phyloP scores from a whole-genome alignment of 2,329 filamentous ascomycete species.

The Monilinia laxa region DNA sequence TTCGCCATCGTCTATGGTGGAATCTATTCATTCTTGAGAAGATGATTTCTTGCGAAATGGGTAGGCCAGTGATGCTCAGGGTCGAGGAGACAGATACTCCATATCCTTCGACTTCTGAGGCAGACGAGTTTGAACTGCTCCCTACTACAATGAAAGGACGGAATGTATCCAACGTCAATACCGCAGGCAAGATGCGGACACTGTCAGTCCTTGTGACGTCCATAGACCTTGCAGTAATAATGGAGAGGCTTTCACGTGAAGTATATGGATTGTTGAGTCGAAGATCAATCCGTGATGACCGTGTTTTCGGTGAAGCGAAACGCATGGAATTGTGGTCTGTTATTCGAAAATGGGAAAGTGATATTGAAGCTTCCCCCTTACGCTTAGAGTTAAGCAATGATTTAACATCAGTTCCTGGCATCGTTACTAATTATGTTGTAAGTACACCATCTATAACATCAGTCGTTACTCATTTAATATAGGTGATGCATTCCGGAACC shows the following conservation, averaged over 20 bases:
- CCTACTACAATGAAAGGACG: conserved; percentile 25
- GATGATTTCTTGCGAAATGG: conserved; percentile 38
- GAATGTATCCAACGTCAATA: conserved; percentile 20
- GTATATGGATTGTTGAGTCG: conserved; percentile 36
- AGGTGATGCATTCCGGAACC: conserved; percentile 36
- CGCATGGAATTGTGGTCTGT: conserved; percentile 33
- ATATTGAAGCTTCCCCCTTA: conserved; percentile 35
- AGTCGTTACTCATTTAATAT: background rate
- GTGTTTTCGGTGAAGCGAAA: conserved; percentile 31
- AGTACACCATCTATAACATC: conserved; percentile 14
- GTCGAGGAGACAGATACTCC: conserved; percentile 36
- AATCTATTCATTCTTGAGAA: conserved; percentile 40
- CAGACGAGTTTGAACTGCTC: conserved; percentile 40
- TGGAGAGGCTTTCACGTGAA: conserved; percentile 35
- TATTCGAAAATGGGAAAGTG: conserved; percentile 34
- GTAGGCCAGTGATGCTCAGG: conserved; percentile 35
- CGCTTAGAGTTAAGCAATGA: conserved; percentile 34
- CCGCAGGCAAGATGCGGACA: conserved; percentile 34
- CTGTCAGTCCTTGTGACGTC: conserved; percentile 37
- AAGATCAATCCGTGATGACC: conserved; percentile 36
- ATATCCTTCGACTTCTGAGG: conserved; percentile 36
- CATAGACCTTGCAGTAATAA: conserved; percentile 31
- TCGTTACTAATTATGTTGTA: conserved; percentile 38
- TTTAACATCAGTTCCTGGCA: conserved; percentile 34
- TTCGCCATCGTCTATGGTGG: conserved; percentile 39